A percentile compares a stretch with the other conserved stretches of the same genome.
These are phyloP conservation scores for Tylopilus sp. DNA, from an alignment of 768 basidiomycete genomes.

Conservation along the genomic window DNA sequence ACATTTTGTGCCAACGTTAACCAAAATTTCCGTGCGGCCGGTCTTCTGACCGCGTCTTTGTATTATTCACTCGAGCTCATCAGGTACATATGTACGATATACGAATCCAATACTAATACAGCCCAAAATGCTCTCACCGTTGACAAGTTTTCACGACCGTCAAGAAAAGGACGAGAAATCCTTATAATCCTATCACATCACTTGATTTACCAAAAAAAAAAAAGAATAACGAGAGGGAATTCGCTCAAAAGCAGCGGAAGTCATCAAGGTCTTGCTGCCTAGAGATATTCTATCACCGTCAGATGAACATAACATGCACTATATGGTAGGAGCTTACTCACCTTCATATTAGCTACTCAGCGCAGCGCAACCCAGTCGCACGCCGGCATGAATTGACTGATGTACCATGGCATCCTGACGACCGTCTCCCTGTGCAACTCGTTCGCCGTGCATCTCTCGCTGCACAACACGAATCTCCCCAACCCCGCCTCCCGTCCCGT, in stretches of 20 bases:
- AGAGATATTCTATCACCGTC: not conserved
- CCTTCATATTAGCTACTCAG: not conserved
- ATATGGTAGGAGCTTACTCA: not conserved
- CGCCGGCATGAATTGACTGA: conserved; percentile 17
- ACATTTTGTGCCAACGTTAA: too few species aligned
- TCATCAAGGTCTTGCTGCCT: not conserved
- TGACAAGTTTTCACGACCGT: too few species aligned
- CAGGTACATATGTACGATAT: too few species aligned
- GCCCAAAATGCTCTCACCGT: too few species aligned
- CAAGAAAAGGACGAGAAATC: too few species aligned
- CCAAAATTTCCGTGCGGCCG: too few species aligned
- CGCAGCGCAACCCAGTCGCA: conserved; percentile 24
- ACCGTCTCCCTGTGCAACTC: conserved; percentile 25
- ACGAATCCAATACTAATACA: too few species aligned
- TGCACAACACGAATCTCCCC: conserved; percentile 22
- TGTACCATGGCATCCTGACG: conserved; percentile 20
- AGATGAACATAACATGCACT: not conserved
- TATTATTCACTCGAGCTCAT: not conserved
- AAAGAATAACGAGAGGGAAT: too few species aligned
- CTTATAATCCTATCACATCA: too few species aligned
- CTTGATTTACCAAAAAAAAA: too few species aligned
- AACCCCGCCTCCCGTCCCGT: conserved; percentile 19
- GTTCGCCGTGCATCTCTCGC: conserved; percentile 18
- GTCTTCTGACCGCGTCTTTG: too few species aligned
- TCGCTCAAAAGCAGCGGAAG: too few species aligned